phyloP scores from a whole-genome alignment of 257 asterid genomes.

The Echites panduratus region DNA sequence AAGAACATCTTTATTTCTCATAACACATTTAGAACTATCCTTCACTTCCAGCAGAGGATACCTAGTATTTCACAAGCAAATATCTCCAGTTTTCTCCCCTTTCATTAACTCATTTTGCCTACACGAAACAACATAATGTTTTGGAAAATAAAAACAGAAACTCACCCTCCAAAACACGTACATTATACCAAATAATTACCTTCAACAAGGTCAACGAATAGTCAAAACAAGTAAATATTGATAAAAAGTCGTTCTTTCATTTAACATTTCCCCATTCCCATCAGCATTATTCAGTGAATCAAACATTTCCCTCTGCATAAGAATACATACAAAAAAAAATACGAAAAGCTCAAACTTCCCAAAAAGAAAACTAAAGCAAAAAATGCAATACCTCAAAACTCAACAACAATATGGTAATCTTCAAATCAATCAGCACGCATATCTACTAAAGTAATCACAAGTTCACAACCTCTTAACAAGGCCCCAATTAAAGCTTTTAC shows the following conservation, averaged over 20 bases:
- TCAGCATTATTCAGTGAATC: neutral
- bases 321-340: neutral
- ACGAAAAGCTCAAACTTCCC: neutral
- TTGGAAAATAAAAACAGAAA: neutral
- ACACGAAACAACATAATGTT: neutral
- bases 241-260: neutral
- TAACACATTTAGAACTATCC: neutral
- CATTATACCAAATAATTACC: neutral
- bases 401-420: neutral
- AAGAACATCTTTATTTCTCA: conserved; percentile 7
- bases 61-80: neutral
- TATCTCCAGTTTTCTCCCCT: neutral
- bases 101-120: neutral
- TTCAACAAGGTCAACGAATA: neutral
- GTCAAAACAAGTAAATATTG: neutral
- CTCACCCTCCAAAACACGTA: neutral
- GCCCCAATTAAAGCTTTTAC: neutral
- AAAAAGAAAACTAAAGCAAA: neutral
- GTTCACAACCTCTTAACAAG: neutral
- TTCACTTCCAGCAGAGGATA: neutral
- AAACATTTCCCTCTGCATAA: neutral
- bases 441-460: neutral
- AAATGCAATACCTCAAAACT: neutral
- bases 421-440: neutral
- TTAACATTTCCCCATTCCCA: neutral